These are phyloP conservation scores for Flaveria sonorensis DNA, from an alignment of 129 eudicot genomes.

Conservation along the genomic window DNA sequence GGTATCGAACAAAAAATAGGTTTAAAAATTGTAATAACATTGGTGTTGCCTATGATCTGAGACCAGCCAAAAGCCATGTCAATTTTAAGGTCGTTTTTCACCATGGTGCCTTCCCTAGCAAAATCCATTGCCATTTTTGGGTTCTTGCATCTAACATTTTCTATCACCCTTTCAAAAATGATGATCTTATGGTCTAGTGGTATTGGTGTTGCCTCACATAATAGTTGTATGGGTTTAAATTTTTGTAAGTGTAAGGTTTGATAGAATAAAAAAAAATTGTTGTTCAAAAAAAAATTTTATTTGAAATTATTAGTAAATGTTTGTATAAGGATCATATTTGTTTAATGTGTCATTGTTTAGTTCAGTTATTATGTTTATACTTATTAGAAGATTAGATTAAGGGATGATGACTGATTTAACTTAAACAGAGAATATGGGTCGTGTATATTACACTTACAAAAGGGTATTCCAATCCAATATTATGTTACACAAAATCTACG, in stretches of 20 bases:
- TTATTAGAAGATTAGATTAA: background rate
- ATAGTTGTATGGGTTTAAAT: too few relatives aligned
- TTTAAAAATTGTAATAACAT: background rate
- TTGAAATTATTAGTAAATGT: background rate
- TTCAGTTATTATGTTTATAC: background rate
- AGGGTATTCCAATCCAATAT: too few relatives aligned
- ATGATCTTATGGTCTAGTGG: too few relatives aligned
- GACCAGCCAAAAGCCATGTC: constrained; percentile 23
- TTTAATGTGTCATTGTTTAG: background rate
- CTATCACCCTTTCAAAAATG: background rate
- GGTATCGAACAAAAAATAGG: background rate
- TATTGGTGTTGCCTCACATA: too few relatives aligned
- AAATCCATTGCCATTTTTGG: constrained; percentile 13
- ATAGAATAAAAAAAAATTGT: too few relatives aligned
- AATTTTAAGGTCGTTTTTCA: constrained; percentile 16
- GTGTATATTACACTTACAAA: too few relatives aligned
- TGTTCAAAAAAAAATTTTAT: background rate
- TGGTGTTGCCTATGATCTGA: background rate
- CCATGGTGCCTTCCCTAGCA: constrained; percentile 24
- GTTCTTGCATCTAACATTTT: background rate
- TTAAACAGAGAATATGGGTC: too few relatives aligned
- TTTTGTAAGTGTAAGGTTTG: too few relatives aligned
- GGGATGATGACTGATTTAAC: background rate
- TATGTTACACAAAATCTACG: too few relatives aligned
- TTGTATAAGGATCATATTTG: background rate